phyloP scores from a whole-genome alignment of 306 rosid species.

The Inga leiocalycina region DNA sequence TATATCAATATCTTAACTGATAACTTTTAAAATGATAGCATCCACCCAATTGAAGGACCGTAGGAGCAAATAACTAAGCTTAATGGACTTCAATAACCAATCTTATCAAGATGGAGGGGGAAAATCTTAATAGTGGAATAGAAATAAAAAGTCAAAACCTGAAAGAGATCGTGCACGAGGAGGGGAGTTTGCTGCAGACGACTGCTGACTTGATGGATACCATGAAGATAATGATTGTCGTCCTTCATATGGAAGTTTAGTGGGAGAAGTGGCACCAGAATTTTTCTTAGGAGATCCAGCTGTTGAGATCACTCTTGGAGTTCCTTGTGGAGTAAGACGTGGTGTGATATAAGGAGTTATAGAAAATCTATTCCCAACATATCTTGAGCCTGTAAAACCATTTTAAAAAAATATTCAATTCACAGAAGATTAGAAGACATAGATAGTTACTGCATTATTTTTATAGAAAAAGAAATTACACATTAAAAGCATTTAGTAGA shows the following conservation, averaged over 20 bases:
- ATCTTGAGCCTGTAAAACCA: slow-evolving; percentile 58
- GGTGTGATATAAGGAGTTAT: slow-evolving; percentile 90
- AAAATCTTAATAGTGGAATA: background rate
- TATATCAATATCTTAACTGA: background rate
- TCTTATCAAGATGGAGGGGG: background rate
- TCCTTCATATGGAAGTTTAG: slow-evolving; percentile 64
- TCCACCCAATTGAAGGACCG: slow-evolving; percentile 11
- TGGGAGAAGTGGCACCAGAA: slow-evolving; percentile 84
- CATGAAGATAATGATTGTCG: slow-evolving; percentile 69
- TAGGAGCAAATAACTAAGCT: slow-evolving; percentile 1
- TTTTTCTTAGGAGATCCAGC: slow-evolving; percentile 66
- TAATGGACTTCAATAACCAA: slow-evolving; percentile 13
- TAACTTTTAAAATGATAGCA: slow-evolving; percentile 7
- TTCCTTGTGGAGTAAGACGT: slow-evolving; percentile 84
- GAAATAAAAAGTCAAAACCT: slow-evolving; percentile 51
- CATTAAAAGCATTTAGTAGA: slow-evolving; percentile 4
- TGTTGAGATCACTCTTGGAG: slow-evolving; percentile 82
- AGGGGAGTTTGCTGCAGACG: slow-evolving; percentile 97
- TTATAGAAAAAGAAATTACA: background rate
- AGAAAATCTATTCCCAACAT: slow-evolving; percentile 62
- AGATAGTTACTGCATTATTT: slow-evolving; percentile 26
- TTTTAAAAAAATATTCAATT: background rate
- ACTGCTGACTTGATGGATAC: slow-evolving; percentile 98
- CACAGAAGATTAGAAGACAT: slow-evolving; percentile 2
- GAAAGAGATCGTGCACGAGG: slow-evolving; percentile 67